Evolutionary conservation across 1,139 yeast genomes (phyloP).

Genomic region (Saccharomyces hybrid): DNA sequence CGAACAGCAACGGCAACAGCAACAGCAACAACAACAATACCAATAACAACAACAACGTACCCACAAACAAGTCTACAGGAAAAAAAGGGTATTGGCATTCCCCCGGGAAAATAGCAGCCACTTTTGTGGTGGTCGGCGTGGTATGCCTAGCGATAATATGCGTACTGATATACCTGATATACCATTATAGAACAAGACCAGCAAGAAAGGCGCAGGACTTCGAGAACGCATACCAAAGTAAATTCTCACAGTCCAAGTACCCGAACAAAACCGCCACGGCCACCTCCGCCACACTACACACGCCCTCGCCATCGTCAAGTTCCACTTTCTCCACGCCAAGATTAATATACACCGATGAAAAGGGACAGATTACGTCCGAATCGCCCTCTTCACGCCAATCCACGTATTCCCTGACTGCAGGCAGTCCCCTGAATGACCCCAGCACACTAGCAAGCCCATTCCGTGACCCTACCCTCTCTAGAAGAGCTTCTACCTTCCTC

Average conservation of each 20-base stretch:
- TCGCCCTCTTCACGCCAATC: conserved; percentile 7
- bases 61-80: neutral
- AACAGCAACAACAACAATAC: conserved; percentile 3
- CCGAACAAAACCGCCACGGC: neutral
- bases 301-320: conserved; percentile 8
- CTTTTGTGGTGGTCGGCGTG: conserved; percentile 35
- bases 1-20: conserved; percentile 1
- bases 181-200: conserved; percentile 13
- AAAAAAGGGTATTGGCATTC: conserved; percentile 30
- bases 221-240: conserved; percentile 24
- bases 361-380: conserved; percentile 16
- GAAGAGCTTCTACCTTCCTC: conserved; percentile 9
- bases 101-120: conserved; percentile 36
- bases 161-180: conserved; percentile 21
- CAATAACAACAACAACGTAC: conserved; percentile 3
- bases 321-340: conserved; percentile 7
- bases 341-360: conserved; percentile 20
- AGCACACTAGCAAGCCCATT: neutral
- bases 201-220: conserved; percentile 19
- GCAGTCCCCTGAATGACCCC: neutral
- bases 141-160: conserved; percentile 23
- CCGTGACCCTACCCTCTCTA: neutral
- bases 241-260: neutral
- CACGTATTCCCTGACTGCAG: neutral
- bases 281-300: conserved; percentile 10